Percentiles rank a stretch among this genome's conserved stretches.
Conservation (phyloP, 331 rosid genomes). For the Quercus lobata region DNA sequence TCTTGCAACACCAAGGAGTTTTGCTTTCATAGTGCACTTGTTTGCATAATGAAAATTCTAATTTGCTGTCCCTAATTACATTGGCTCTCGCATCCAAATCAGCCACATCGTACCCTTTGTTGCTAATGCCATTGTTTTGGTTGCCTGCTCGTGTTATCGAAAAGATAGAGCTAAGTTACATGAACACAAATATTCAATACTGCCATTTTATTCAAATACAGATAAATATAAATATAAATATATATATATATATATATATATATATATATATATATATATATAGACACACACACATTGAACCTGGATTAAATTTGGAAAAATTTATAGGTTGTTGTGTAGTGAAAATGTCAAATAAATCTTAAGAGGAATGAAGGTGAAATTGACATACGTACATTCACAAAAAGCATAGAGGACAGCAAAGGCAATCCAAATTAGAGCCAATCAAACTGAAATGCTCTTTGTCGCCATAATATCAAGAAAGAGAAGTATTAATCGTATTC, state of each 20-base stretch:
- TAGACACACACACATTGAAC: no score
- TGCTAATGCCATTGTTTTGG: not conserved
- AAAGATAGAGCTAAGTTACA: no score
- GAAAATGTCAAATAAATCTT: no score
- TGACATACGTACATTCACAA: not conserved
- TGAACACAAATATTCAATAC: no score
- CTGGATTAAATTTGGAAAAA: no score
- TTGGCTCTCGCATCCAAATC: not conserved
- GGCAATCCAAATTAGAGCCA: not conserved
- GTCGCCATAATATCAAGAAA: not conserved
- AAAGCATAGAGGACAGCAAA: not conserved
- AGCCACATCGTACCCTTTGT: not conserved
- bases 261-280: no score
- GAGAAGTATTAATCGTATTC: no score
- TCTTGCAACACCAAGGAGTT: not conserved
- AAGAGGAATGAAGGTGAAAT: not conserved
- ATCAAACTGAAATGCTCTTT: not conserved
- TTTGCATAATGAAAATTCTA: not conserved
- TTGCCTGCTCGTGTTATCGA: not conserved
- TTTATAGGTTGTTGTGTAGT: no score
- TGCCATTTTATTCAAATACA: no score
- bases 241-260: no score
- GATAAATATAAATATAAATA: no score
- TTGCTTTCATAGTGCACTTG: not conserved
- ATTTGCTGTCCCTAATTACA: not conserved